Evolutionary conservation across 306 rosid genomes (phyloP), one percentile per base, ranked within the genome.

Genomic region (Corylus americana): DNA sequence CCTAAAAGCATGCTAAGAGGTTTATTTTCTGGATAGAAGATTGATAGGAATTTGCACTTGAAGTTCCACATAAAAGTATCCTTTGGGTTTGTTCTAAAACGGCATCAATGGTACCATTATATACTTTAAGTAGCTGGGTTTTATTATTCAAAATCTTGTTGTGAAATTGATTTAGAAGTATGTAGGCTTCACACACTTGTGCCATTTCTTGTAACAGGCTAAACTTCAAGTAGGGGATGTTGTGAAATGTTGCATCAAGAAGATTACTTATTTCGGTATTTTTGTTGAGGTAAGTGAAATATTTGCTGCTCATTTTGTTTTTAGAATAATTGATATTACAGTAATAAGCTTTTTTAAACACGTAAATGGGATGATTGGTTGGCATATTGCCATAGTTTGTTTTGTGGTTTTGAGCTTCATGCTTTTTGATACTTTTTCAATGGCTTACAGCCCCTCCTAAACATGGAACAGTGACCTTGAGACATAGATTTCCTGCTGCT

Each of bases 211-310:
- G 63, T 83, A 77, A 79, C 93, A 93, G 98, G 92, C 92, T 55
- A 91, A 80, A 82, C 98, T 93, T 81, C 94, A 90, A 90, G 90
- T 93, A 45, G 99, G 99, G 22, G 99, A 95, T 80, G 77, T 93
- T 77, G 94, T 95, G 67, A 91, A 93, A 86, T 90, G 98, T 71
- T 72, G 89, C 86, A 69, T 95, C 83, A 89, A 83, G 87, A 95
- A 87, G 89, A 93, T 93, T 70, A 85, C 96, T 79, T 95, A 95
- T 83, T 91, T 95, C 73, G 99, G 99, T 51, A 82, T 95, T 85
- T 95, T 95, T 83, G 98, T 91, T 55, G 98, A 95, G 98, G 98
- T 90, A 92, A 83, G 27, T 74, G 53, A 55, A 74, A 50, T 58
- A 37, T 76, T 83, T 87, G 48, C 58, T 61, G 44, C 75, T 71